Conservation (phyloP, 2,329 filamentous ascomycete species). For the Penicillium sp. region DNA sequence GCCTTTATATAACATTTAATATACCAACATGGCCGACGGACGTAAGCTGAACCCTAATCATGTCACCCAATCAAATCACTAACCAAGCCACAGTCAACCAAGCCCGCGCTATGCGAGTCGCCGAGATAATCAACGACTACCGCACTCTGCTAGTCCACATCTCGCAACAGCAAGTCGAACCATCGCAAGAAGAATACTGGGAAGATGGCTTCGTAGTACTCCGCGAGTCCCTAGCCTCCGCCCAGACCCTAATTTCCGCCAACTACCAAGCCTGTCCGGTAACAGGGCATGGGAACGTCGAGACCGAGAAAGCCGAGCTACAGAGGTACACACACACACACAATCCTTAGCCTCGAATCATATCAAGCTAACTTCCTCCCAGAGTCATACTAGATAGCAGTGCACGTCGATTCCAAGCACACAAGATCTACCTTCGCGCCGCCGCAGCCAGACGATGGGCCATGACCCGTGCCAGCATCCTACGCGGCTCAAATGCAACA, state of each 20-base stretch:
- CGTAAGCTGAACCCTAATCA: constrained; percentile 42
- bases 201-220: constrained; percentile 60
- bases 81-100: constrained; percentile 58
- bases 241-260: constrained; percentile 53
- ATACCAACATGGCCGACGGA: constrained; percentile 53
- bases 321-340: constrained; percentile 44
- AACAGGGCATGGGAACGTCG: constrained; percentile 47
- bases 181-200: constrained; percentile 55
- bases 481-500: constrained; percentile 52
- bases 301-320: constrained; percentile 57
- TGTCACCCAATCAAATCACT: constrained; percentile 2
- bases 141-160: constrained; percentile 61
- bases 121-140: constrained; percentile 64
- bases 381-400: constrained; percentile 62
- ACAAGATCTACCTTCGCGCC: constrained; percentile 59
- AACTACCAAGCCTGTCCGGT: constrained; percentile 50
- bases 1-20: constrained; percentile 12
- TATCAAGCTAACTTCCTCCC: constrained; percentile 3
- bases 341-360: too few species aligned
- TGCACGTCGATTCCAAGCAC: constrained; percentile 60
- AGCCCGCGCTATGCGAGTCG: constrained; percentile 60
- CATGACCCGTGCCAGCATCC: constrained; percentile 51
- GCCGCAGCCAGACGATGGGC: constrained; percentile 60
- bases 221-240: constrained; percentile 55
- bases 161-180: constrained; percentile 51